A percentile compares a stretch with the other conserved stretches of the same genome.
Conservation (phyloP, 2,329 filamentous ascomycete species). For the Mycogone perniciosa region DNA sequence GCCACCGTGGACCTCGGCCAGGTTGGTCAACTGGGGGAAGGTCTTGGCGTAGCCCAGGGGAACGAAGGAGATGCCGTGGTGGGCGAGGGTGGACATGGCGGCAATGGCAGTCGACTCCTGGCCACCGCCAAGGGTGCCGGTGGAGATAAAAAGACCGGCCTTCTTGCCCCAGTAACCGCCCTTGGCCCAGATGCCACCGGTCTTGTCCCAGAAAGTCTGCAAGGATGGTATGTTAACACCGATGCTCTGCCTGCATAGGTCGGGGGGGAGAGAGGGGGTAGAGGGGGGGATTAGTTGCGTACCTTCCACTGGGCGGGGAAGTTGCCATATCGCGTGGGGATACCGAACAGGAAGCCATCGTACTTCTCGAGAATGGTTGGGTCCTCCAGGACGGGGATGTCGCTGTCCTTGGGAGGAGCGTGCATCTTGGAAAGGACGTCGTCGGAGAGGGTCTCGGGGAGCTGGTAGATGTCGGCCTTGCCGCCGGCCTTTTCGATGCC, state of each 20-base stretch:
- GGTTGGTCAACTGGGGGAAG: constrained; percentile 63
- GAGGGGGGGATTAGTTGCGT: constrained; percentile 5
- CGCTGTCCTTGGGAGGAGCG: constrained; percentile 67
- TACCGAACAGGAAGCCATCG: constrained; percentile 87
- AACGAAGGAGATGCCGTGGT: constrained; percentile 96
- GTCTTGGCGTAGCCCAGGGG: constrained; percentile 84
- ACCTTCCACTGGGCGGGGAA: constrained; percentile 93
- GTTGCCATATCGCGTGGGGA: constrained; percentile 94
- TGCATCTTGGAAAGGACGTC: constrained; percentile 89
- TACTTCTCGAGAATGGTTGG: constrained; percentile 60
- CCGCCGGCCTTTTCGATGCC: constrained; percentile 87
- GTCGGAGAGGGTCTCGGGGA: constrained; percentile 77
- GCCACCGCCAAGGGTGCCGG: constrained; percentile 77
- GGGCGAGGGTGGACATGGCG: constrained; percentile 76
- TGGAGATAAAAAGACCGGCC: constrained; percentile 85
- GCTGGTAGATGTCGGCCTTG: constrained; percentile 74
- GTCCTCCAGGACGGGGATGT: constrained; percentile 57
- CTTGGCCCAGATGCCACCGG: constrained; percentile 73
- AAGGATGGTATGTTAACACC: background rate
- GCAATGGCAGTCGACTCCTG: constrained; percentile 84
- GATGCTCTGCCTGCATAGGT: constrained; percentile 4
- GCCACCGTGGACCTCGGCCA: constrained; percentile 78
- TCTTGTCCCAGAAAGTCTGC: constrained; percentile 76
- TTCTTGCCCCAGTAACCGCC: constrained; percentile 83
- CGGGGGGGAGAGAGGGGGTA: background rate